phyloP scores from a whole-genome alignment of 768 basidiomycete species.

The Pisolithus sp. region DNA sequence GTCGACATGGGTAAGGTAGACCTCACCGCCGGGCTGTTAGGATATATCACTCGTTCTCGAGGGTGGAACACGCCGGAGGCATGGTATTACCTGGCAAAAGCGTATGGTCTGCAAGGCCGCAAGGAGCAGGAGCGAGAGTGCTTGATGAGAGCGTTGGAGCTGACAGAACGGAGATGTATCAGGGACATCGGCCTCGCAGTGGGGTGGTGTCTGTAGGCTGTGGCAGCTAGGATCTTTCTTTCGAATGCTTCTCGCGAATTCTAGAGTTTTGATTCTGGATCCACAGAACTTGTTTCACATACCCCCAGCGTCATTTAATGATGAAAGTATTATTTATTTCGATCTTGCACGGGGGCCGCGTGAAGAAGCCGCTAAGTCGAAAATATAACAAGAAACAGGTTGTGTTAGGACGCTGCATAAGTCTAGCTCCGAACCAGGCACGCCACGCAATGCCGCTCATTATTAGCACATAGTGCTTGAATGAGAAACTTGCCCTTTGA shows the following conservation, averaged over 20 bases:
- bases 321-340: no score
- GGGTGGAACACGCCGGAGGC: slow-evolving; percentile 94
- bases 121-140: slow-evolving; percentile 71
- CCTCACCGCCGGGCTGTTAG: slow-evolving; percentile 76
- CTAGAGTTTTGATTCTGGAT: neutral
- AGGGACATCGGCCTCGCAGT: slow-evolving; percentile 56
- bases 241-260: neutral
- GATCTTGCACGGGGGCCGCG: no score
- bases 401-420: no score
- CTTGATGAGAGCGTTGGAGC: slow-evolving; percentile 57
- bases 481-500: no score
- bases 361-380: no score
- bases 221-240: neutral
- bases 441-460: no score
- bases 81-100: slow-evolving; percentile 88
- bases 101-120: slow-evolving; percentile 67
- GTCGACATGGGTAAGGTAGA: slow-evolving; percentile 50
- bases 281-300: no score
- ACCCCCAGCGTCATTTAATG: no score
- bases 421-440: no score
- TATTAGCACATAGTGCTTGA: no score
- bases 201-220: slow-evolving; percentile 56
- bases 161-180: slow-evolving; percentile 58
- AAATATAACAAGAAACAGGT: no score
- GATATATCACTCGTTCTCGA: slow-evolving; percentile 64